Evolutionary conservation across 495 filamentous ascomycete species (phyloP).

Genomic region (Xylaria sp.): DNA sequence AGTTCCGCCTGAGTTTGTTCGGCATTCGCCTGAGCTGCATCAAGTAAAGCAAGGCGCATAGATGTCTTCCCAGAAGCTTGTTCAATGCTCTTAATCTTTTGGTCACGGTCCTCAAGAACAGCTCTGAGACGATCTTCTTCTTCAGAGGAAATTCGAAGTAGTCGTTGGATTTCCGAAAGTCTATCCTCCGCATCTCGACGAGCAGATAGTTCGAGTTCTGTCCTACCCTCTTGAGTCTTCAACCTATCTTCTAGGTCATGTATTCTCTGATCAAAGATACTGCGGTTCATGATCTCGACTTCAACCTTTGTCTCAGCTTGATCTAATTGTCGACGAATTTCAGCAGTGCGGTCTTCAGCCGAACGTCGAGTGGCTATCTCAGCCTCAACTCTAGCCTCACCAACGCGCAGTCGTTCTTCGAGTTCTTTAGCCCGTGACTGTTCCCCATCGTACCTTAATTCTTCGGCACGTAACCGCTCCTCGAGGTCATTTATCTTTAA

Average conservation of each 20-base stretch:
- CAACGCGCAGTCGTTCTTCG: conserved; percentile 53
- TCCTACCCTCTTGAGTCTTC: conserved; percentile 48
- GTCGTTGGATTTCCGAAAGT: conserved; percentile 71
- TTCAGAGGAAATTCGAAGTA: conserved; percentile 69
- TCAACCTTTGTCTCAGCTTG: conserved; percentile 58
- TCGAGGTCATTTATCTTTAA: conserved; percentile 47
- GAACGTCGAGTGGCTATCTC: conserved; percentile 48
- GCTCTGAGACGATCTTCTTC: conserved; percentile 77
- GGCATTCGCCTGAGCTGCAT: conserved; percentile 67
- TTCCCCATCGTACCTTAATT: conserved; percentile 39
- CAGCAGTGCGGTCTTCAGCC: conserved; percentile 52
- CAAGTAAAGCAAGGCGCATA: conserved; percentile 67
- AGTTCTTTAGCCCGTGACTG: conserved; percentile 43
- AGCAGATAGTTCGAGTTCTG: conserved; percentile 65
- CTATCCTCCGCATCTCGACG: conserved; percentile 76
- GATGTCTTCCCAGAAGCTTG: conserved; percentile 55
- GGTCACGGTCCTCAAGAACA: conserved; percentile 69
- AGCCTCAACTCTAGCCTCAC: conserved; percentile 50
- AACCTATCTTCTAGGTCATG: conserved; percentile 55
- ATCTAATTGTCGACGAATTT: conserved; percentile 53
- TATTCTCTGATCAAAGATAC: conserved; percentile 53
- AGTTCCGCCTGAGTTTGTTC: conserved; percentile 71
- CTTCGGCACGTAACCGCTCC: conserved; percentile 38
- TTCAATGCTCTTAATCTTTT: conserved; percentile 53
- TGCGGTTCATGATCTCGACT: conserved; percentile 60